These are phyloP conservation scores for Penicillium tannophilum DNA, from an alignment of 495 filamentous ascomycete species.

Conservation along the genomic window DNA sequence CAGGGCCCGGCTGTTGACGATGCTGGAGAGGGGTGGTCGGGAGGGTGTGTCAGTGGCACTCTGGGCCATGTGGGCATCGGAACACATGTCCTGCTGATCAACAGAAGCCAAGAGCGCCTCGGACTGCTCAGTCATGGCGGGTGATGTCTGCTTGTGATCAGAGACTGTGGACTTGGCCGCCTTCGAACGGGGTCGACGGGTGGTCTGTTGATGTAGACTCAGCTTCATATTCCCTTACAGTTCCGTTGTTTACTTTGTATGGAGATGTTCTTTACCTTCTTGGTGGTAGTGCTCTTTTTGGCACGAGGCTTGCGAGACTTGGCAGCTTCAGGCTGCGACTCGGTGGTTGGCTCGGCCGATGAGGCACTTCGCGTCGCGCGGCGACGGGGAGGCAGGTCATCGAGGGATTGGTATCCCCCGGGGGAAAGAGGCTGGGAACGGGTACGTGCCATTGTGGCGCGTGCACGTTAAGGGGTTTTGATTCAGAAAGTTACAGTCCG, in stretches of 20 bases:
- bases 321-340: constrained; percentile 4
- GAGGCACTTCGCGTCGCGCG: constrained; percentile 26
- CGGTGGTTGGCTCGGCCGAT: constrained; percentile 4
- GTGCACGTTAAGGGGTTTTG: background rate
- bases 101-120: background rate
- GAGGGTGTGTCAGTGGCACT: background rate
- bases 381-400: constrained; percentile 20
- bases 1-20: background rate
- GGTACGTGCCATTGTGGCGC: constrained; percentile 14
- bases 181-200: background rate
- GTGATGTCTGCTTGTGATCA: background rate
- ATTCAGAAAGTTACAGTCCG: background rate
- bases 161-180: background rate
- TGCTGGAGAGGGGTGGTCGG: background rate
- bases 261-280: background rate
- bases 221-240: background rate
- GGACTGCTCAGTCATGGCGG: background rate
- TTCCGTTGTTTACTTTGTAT: background rate
- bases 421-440: constrained; percentile 21
- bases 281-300: background rate
- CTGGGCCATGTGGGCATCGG: background rate
- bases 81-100: background rate
- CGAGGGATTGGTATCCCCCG: constrained; percentile 14
- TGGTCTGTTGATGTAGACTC: background rate
- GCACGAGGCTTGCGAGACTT: constrained; percentile 11